Evolutionary conservation across 768 basidiomycete genomes (phyloP).

Genomic region (Pisolithus albus): DNA sequence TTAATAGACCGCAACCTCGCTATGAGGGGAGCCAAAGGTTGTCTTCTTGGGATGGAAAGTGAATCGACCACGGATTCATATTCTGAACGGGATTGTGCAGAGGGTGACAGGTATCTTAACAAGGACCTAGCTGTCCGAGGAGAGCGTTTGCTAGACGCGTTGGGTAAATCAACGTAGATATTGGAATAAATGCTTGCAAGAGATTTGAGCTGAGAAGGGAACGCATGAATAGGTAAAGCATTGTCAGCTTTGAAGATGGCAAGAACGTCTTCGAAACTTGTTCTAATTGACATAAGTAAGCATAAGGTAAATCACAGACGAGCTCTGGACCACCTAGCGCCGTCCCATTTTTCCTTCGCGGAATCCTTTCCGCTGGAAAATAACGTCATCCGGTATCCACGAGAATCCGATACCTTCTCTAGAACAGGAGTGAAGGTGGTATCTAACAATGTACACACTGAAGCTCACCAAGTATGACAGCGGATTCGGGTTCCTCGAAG

Average conservation of each 20-base stretch:
- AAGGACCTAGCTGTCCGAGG: constrained; percentile 45
- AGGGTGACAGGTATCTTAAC: constrained; percentile 41
- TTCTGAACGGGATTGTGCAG: constrained; percentile 31
- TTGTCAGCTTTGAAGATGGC: constrained; percentile 74
- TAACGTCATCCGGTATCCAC: constrained; percentile 82
- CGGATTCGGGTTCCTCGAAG: constrained; percentile 89
- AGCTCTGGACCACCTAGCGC: constrained; percentile 48
- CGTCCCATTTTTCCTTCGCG: constrained; percentile 87
- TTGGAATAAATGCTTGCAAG: constrained; percentile 42
- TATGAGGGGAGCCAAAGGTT: constrained; percentile 59
- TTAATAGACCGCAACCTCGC: constrained; percentile 73
- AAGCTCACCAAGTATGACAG: constrained; percentile 66
- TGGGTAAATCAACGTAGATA: constrained; percentile 48
- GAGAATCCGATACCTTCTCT: constrained; percentile 66
- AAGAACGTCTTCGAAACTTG: constrained; percentile 58
- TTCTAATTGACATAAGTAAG: constrained; percentile 32
- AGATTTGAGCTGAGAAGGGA: constrained; percentile 53
- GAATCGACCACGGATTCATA: constrained; percentile 51
- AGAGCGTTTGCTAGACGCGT: constrained; percentile 32
- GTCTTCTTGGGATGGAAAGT: constrained; percentile 39
- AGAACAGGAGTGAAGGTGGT: constrained; percentile 1
- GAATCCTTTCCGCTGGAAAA: constrained; percentile 74
- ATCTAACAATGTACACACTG: constrained; percentile 5
- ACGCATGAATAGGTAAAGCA: constrained; percentile 48
- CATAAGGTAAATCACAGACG: not conserved